Evolutionary conservation across 768 basidiomycete species (phyloP), one percentile per base, ranked within the genome.

Genomic region (Crassisporium funariophilum): DNA sequence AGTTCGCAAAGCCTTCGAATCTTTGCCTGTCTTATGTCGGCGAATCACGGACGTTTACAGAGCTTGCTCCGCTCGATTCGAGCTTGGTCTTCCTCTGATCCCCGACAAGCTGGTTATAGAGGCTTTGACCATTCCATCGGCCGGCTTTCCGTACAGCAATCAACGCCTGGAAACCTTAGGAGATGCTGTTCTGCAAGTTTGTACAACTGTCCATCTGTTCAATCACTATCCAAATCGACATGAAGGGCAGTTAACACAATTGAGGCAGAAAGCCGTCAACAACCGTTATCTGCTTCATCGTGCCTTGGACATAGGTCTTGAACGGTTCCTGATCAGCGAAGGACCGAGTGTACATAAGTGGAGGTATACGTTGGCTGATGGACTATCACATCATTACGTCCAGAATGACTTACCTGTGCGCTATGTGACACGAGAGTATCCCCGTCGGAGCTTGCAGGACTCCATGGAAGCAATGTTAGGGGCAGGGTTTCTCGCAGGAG

Each of bases 91-190:
- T 16, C 87, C 88, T 2, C 65, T 76, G 1, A 79, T 92, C 39
- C 53, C 61, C 2, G 75, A 78, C 25, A 69, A 81, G 31, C 69
- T 81, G 5, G 73, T 92, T 35, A 72, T 83, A 2, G 84, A 92
- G 59, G 89, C 88, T 4, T 75, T 89, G 17, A 91, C 89, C 1
- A 69, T 91, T 9, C 93, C 92, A 1, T 74, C 74, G 25, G 76
- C 85, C 5, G 60, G 59, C 24, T 75, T 81, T 5, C 76, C 78
- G 7, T 91, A 81, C 68, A 89, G 77, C 64, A 95, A 94, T 52
- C 90, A 95, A 57, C 81, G 89, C 0, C 63, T 95, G 45, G 93
- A 95, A 63, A 93, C 91, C 0, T 71, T 95, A 5, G 93, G 93
- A 7, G 93, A 95, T 58, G 80, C 86, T 0, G 88, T 92, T 1